phyloP scores from a whole-genome alignment of 2,329 filamentous ascomycete genomes.

The Fusarium buharicum region DNA sequence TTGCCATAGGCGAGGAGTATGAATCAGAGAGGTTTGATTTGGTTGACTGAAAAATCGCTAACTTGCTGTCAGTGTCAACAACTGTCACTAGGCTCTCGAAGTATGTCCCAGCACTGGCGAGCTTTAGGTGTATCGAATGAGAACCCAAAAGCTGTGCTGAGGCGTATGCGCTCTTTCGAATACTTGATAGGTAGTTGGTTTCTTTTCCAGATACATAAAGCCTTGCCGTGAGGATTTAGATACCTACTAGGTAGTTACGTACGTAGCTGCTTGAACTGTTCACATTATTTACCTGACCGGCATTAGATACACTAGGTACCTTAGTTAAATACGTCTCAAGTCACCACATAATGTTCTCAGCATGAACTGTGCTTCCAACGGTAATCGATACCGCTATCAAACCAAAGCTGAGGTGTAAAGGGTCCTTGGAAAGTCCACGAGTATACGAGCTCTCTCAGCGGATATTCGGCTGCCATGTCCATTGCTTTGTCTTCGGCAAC shows the following conservation, averaged over 20 bases:
- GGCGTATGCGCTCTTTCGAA: no score
- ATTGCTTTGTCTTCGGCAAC: slow-evolving; percentile 56
- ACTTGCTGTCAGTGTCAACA: slow-evolving; percentile 8
- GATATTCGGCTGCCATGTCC: slow-evolving; percentile 48
- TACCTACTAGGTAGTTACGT: no score
- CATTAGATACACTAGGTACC: not conserved
- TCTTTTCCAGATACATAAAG: no score
- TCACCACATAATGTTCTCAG: not conserved
- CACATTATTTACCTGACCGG: not conserved
- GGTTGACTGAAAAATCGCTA: not conserved
- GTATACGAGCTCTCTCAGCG: slow-evolving; percentile 43
- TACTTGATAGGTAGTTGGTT: no score
- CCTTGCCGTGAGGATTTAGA: no score
- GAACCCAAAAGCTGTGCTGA: no score
- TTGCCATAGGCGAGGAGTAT: not conserved
- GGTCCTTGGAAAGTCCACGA: slow-evolving; percentile 54
- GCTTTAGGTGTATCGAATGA: no score
- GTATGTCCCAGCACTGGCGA: not conserved
- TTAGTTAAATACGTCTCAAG: not conserved
- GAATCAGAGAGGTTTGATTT: not conserved
- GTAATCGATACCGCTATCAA: slow-evolving; percentile 58
- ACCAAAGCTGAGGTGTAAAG: slow-evolving; percentile 58
- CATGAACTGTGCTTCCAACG: slow-evolving; percentile 46
- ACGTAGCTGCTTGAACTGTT: not conserved
- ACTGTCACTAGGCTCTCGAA: not conserved